Conservation (phyloP, 2,329 filamentous ascomycete genomes). For the Capronia epimyces region DNA sequence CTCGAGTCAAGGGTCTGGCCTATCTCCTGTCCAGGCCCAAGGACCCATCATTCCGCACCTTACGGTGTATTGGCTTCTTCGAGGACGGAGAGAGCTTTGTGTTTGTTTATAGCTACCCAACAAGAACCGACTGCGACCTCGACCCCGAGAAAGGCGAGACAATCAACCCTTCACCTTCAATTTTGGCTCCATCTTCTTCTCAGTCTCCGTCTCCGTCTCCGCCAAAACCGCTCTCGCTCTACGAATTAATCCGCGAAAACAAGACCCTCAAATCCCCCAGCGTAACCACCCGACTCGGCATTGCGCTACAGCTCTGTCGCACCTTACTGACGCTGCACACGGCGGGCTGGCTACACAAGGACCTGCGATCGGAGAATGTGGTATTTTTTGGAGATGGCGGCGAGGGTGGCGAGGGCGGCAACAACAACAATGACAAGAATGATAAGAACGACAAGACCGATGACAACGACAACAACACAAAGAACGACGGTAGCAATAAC, state of each 20-base stretch:
- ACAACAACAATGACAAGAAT: no score
- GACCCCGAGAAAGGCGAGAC: not conserved
- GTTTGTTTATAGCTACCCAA: constrained; percentile 16
- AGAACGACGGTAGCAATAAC: no score
- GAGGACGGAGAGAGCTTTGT: constrained; percentile 1
- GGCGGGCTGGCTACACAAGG: constrained; percentile 34
- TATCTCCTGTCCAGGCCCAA: not conserved
- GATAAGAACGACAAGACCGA: no score
- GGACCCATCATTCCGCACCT: constrained; percentile 12
- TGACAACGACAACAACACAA: no score
- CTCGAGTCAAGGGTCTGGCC: constrained; percentile 2
- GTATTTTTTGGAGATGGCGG: constrained; percentile 28
- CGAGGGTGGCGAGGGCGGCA: no score
- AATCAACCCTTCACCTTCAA: no score
- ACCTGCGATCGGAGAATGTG: constrained; percentile 31
- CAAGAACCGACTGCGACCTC: not conserved
- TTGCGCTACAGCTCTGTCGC: constrained; percentile 24
- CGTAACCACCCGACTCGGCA: constrained; percentile 10
- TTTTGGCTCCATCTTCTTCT: no score
- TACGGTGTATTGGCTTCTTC: constrained; percentile 15
- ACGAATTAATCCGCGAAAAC: not conserved
- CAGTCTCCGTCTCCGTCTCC: not conserved
- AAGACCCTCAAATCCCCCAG: constrained; percentile 1
- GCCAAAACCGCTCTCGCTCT: not conserved
- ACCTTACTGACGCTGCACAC: constrained; percentile 32